These are phyloP conservation scores for Lizonia empirigonia DNA, from an alignment of 2,329 filamentous ascomycete genomes.

Conservation along the genomic window DNA sequence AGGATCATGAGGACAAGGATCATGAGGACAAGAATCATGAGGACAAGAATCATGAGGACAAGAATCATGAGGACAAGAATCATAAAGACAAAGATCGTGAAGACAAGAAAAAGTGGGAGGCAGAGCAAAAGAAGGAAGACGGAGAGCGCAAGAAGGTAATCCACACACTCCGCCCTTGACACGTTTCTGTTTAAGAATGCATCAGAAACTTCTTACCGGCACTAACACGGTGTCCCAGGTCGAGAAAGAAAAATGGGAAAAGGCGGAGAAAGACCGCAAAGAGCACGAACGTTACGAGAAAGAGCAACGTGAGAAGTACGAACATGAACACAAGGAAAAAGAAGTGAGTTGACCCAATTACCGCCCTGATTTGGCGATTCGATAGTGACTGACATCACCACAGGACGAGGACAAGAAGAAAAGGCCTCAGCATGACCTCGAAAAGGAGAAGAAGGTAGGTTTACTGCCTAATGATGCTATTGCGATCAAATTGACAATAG, in stretches of 20 bases:
- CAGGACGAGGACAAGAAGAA: background rate
- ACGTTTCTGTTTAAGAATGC: too few relatives aligned
- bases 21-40: too few relatives aligned
- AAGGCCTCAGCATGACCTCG: background rate
- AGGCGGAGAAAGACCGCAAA: background rate
- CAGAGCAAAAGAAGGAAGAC: background rate
- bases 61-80: too few relatives aligned
- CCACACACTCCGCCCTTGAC: too few relatives aligned
- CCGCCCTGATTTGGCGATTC: too few relatives aligned
- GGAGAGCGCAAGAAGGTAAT: background rate
- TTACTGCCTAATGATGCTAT: background rate
- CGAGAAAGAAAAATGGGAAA: background rate
- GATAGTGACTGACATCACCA: too few relatives aligned
- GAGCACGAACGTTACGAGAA: background rate
- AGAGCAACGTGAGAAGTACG: background rate
- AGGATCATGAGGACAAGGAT: too few relatives aligned
- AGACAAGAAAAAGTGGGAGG: background rate
- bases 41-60: too few relatives aligned
- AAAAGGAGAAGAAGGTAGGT: background rate
- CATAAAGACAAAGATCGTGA: too few relatives aligned
- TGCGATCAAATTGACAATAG: background rate
- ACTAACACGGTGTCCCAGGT: too few relatives aligned
- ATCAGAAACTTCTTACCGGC: too few relatives aligned
- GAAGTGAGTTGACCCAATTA: too few relatives aligned
- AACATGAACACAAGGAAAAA: background rate